Conservation (phyloP, 257 asterid species). For the Euphrasia confusa region DNA sequence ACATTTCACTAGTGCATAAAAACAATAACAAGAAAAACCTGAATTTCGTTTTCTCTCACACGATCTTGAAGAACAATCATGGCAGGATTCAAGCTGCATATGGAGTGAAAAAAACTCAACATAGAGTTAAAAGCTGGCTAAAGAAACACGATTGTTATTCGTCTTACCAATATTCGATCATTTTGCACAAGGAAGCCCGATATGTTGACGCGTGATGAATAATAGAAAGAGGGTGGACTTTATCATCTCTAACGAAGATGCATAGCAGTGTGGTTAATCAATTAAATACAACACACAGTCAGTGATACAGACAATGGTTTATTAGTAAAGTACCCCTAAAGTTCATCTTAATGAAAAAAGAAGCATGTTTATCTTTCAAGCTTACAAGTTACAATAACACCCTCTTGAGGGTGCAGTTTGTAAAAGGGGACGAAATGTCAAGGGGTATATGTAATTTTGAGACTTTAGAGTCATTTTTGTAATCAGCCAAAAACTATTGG, state of each 20-base stretch:
- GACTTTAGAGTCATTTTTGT: neutral
- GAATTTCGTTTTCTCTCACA: conserved; percentile 1
- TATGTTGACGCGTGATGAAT: neutral
- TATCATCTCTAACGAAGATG: neutral
- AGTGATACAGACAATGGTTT: no score
- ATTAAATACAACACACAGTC: no score
- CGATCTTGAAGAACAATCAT: conserved; percentile 1
- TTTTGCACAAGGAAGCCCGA: neutral
- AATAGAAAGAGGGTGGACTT: neutral
- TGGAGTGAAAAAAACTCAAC: neutral
- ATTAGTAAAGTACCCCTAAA: no score
- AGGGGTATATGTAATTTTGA: neutral
- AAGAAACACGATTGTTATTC: neutral
- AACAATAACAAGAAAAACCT: neutral
- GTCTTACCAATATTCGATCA: neutral
- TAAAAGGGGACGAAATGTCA: neutral
- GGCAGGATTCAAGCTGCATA: conserved; percentile 3
- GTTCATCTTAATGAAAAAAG: no score
- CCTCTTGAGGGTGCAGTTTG: neutral
- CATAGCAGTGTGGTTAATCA: neutral
- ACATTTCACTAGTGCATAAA: neutral
- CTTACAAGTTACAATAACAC: neutral
- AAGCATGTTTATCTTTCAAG: no score
- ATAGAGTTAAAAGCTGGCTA: neutral
- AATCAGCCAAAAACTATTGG: neutral